phyloP scores from a whole-genome alignment of 2,329 filamentous ascomycete species.

The Salinomyces thailandicus region DNA sequence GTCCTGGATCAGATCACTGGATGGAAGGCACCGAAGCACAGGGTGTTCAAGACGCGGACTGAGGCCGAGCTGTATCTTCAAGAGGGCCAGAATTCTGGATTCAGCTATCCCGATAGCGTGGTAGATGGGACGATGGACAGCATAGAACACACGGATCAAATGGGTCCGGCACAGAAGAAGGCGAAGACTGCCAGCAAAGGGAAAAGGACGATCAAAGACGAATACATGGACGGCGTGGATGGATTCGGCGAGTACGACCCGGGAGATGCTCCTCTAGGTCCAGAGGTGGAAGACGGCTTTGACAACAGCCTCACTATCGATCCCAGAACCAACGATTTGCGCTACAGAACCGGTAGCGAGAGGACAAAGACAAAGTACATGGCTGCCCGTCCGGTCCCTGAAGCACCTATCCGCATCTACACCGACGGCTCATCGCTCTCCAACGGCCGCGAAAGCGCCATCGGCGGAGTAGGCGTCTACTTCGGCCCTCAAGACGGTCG shows the following conservation, averaged over 20 bases:
- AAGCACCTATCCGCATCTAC: constrained; percentile 46
- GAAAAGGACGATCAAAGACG: constrained; percentile 22
- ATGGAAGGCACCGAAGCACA: constrained; percentile 53
- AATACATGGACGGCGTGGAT: constrained; percentile 3
- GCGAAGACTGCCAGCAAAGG: constrained; percentile 27
- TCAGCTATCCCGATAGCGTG: neutral
- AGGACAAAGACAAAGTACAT: constrained; percentile 37
- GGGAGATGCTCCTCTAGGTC: constrained; percentile 45
- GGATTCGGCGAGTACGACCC: constrained; percentile 34
- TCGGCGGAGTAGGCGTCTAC: constrained; percentile 53
- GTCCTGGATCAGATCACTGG: constrained; percentile 65
- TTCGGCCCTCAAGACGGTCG: constrained; percentile 45
- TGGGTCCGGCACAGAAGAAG: constrained; percentile 26
- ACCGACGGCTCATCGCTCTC: constrained; percentile 53
- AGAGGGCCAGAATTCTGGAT: constrained; percentile 12
- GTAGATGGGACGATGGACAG: constrained; percentile 11
- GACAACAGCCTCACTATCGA: constrained; percentile 49
- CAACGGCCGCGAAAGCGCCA: constrained; percentile 46
- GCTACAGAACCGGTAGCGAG: constrained; percentile 45
- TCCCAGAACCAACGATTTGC: constrained; percentile 41
- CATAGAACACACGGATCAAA: constrained; percentile 10
- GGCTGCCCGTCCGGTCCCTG: constrained; percentile 32
- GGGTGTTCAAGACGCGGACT: constrained; percentile 36
- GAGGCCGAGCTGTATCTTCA: constrained; percentile 72
- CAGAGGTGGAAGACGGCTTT: constrained; percentile 50